Conservation (phyloP, 192 early-diverging fungal species). For the Coemansia sp. region DNA sequence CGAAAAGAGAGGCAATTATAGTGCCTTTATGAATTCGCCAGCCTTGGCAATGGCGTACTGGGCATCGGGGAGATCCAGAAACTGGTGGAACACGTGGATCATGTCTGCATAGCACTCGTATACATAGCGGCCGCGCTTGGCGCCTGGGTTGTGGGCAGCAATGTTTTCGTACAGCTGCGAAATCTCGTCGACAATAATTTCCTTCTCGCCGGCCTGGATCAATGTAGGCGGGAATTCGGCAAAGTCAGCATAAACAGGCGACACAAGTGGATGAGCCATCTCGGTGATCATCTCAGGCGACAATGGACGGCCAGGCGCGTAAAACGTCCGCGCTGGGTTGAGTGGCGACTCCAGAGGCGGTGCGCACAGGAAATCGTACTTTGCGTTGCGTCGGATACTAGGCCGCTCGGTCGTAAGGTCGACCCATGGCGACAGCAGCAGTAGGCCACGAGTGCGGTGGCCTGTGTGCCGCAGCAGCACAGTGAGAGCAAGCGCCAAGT, state of each 20-base stretch:
- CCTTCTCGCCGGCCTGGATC: conserved; percentile 45
- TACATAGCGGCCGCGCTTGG: conserved; percentile 7
- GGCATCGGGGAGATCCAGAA: conserved; percentile 21
- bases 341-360: conserved; percentile 24
- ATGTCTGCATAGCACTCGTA: conserved; percentile 49
- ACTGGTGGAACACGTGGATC: conserved; percentile 52
- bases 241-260: conserved; percentile 44
- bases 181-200: conserved; percentile 40
- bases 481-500: conserved; percentile 60
- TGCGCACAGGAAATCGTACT: conserved; percentile 29
- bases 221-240: conserved; percentile 38
- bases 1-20: not conserved
- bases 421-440: conserved; percentile 58
- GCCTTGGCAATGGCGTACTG: conserved; percentile 23
- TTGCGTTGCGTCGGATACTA: conserved; percentile 20
- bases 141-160: conserved; percentile 19
- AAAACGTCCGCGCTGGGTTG: conserved; percentile 27
- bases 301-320: conserved; percentile 33
- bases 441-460: conserved; percentile 54
- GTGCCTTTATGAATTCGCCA: conserved; percentile 31
- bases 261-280: conserved; percentile 41
- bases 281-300: conserved; percentile 26
- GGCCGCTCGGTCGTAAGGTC: conserved; percentile 23
- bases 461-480: conserved; percentile 62
- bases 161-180: conserved; percentile 36